phyloP scores from a whole-genome alignment of 2,329 filamentous ascomycete genomes.

The Coniochaeta pulveracea region DNA sequence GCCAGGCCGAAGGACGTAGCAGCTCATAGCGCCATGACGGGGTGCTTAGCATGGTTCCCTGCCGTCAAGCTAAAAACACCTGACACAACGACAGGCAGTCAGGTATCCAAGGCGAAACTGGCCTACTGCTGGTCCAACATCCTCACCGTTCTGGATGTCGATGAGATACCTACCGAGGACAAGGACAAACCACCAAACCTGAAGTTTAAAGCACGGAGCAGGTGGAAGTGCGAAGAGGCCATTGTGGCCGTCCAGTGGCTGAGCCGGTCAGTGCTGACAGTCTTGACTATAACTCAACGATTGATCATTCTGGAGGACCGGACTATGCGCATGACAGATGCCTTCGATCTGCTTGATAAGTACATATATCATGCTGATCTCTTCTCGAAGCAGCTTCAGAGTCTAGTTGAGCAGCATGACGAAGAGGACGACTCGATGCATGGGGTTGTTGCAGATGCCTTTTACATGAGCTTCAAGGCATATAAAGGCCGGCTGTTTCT shows the following conservation, averaged over 20 bases:
- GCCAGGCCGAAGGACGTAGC: constrained; percentile 82
- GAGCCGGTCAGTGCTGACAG: constrained; percentile 79
- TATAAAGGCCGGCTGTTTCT: constrained; percentile 93
- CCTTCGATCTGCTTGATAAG: constrained; percentile 82
- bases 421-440: constrained; percentile 85
- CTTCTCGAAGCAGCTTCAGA: constrained; percentile 78
- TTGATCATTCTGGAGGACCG: constrained; percentile 86
- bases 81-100: constrained; percentile 53
- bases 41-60: constrained; percentile 93
- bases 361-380: constrained; percentile 87
- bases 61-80: constrained; percentile 81
- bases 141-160: constrained; percentile 83
- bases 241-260: constrained; percentile 97
- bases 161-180: constrained; percentile 57
- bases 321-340: constrained; percentile 82
- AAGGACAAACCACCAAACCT: constrained; percentile 69
- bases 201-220: constrained; percentile 69
- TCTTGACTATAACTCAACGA: constrained; percentile 89
- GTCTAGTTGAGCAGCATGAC: constrained; percentile 76
- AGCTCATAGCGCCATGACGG: constrained; percentile 84
- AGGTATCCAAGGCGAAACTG: constrained; percentile 71
- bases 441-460: constrained; percentile 91
- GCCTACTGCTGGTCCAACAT: constrained; percentile 99
- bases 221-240: constrained; percentile 89
- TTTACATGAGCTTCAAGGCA: constrained; percentile 92